Evolutionary conservation across 108 stramenopile genomes (phyloP), one percentile per base, ranked within the genome.

Genomic region (Cyclostephanos tholiformis): DNA sequence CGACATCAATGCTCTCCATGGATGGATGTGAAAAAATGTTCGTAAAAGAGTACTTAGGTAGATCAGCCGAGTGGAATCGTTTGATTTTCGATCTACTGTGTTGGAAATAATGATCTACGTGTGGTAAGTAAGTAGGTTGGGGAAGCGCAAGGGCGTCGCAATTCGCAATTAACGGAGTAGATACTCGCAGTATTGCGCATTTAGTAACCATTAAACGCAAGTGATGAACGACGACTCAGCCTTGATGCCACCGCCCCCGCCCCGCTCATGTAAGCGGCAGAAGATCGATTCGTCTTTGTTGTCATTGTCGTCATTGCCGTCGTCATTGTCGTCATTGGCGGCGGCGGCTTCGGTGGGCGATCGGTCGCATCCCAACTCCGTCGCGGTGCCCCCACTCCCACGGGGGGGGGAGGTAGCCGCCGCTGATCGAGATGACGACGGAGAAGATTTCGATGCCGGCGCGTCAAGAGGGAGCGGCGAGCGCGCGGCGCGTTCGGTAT

Each of bases 241-340:
- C 48, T 65, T 77, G 48, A 77, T 77, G 77, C 77, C 77, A 13
- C 77, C 77, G 12, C 77, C 77, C 9, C 67, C 77, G 16, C 69
- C 77, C 11, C 77, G 77, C 22, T 41, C 65, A 43, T 35, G 44
- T n/a, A 69, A 69, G 67, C 38, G 55, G 27, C 67, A 69, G 19
- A 69, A 57, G 51, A 27, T 23, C 16, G 51, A 19, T 13, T 12
- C 67, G 19, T 14, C 67, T 27, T 43, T 43, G 38, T 22, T 6
- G 13, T 19, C 17, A 63, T 22, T 14, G 56, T 12, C 16, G 22
- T 44, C 4, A 20, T n/a, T n/a, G 29, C 55, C 27, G 57, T 12
- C 16, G 22, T 44, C 4, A 20, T n/a, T n/a, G 29, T 39, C 27
- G 57, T 14, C 64, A 13, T 23, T 57, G 26, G 58, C 58, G 38